Evolutionary conservation across 257 asterid species (phyloP), one percentile per base, ranked within the genome.

Genomic region (Solanum arcanum): DNA sequence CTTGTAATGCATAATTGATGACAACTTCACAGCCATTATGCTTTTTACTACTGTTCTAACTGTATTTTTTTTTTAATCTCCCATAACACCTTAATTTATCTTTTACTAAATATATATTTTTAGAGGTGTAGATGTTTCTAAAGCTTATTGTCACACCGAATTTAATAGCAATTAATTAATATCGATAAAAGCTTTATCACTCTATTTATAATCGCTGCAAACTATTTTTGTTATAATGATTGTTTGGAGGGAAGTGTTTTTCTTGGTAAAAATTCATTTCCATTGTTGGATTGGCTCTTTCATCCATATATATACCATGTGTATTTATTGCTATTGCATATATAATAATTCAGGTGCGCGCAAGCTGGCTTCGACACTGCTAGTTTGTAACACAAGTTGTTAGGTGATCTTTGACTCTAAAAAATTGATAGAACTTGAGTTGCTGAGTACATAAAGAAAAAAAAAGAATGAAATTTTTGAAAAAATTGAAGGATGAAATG

Each of bases 381-480:
- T 52, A 56, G 64, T 56, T 56, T 56, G 66, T 80, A 80, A 46
- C 12, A 47, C 42, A 80, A 8, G 84, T 78, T 78, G 27, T 44
- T 25, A 78, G 27, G 35, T 46, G 41, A 8, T 46, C 3, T 78
- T 47, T 62, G 84, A 25, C 5, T 46, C 41, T 44, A 46, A n/a
- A n/a, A 44, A 14, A 8, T 5, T 25, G 39, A 77, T 9, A 77
- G 8, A 44, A 77, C 1, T 37, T 44, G 39, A 14, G 39, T 39
- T 78, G 9, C 66, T 46, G 42, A 78, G 16, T 78, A 35, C 47
- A 9, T 47, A 1, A n/a, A 33, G 35, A 33, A 33, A 15, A 25
- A 64, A 23, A 1, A 81, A 49, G n/a, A 80, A 93, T 92, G 94
- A 93, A 93, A 87, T 93, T 93, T 42, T 91, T 92, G 0, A 93